Evolutionary conservation across 768 basidiomycete species (phyloP).

Genomic region (Tricholoma sp.): DNA sequence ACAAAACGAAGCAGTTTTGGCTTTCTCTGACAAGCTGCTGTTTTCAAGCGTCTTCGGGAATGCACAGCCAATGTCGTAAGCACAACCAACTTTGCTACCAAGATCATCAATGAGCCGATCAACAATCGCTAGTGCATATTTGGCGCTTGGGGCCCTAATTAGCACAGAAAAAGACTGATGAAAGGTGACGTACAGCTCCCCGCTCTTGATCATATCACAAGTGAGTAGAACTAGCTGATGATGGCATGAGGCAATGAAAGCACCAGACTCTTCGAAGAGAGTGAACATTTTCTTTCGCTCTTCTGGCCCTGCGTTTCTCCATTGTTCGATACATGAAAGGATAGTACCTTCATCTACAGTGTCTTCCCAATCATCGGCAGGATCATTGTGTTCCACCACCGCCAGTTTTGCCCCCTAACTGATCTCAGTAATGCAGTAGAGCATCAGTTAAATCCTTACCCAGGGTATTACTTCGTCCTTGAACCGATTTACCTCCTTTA

Average conservation of each 20-base stretch:
- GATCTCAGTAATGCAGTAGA: neutral
- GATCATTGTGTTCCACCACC: neutral
- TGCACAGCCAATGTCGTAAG: neutral
- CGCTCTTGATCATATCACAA: neutral
- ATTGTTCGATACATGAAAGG: neutral
- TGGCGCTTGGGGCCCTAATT: neutral
- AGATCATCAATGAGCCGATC: neutral
- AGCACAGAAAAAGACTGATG: neutral
- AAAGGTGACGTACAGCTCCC: neutral
- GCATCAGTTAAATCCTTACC: neutral
- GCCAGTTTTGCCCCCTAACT: neutral
- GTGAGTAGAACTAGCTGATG: too few relatives aligned
- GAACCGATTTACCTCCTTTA: neutral
- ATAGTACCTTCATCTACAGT: neutral
- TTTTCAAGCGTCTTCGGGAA: neutral
- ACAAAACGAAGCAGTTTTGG: neutral
- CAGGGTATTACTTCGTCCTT: neutral
- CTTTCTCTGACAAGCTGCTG: neutral
- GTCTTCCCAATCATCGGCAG: neutral
- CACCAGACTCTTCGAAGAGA: neutral
- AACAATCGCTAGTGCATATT: neutral
- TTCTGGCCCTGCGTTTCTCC: conserved; percentile 1
- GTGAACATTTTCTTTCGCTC: neutral
- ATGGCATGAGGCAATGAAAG: too few relatives aligned
- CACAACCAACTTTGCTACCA: neutral